phyloP scores from a whole-genome alignment of 2,329 filamentous ascomycete genomes.

The Intubia oerlemansii region DNA sequence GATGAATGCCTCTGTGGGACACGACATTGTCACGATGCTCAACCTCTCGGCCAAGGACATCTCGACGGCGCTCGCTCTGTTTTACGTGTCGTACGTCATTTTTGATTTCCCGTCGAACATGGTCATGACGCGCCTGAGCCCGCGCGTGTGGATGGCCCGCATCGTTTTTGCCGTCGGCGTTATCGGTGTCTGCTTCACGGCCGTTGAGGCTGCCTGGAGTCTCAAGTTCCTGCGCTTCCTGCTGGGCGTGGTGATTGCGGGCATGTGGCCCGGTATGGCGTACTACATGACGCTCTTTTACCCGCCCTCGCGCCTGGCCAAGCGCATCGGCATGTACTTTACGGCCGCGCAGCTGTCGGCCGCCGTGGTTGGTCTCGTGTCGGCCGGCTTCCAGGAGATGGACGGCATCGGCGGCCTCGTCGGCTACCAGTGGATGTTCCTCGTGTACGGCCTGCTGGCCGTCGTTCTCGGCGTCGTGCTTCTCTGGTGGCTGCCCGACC shows the following conservation, averaged over 20 bases:
- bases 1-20: constrained; percentile 53
- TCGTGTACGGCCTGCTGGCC: constrained; percentile 62
- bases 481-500: constrained; percentile 80
- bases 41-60: constrained; percentile 52
- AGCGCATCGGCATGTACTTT: constrained; percentile 72
- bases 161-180: constrained; percentile 77
- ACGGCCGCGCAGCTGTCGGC: constrained; percentile 78
- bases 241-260: constrained; percentile 70
- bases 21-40: constrained; percentile 56
- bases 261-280: constrained; percentile 91
- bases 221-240: constrained; percentile 74
- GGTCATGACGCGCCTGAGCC: constrained; percentile 67
- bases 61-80: constrained; percentile 66
- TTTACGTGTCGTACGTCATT: constrained; percentile 81
- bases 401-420: constrained; percentile 56
- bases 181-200: constrained; percentile 66
- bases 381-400: constrained; percentile 82
- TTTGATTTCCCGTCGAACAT: constrained; percentile 81
- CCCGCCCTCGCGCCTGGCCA: constrained; percentile 65
- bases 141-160: constrained; percentile 77
- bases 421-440: constrained; percentile 84
- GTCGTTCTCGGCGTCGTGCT: constrained; percentile 50
- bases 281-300: constrained; percentile 88
- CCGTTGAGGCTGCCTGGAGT: constrained; percentile 65
- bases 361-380: constrained; percentile 73